Evolutionary conservation across 2,329 filamentous ascomycete genomes (phyloP).

Genomic region (Aspergillus oerlinghausenensis): DNA sequence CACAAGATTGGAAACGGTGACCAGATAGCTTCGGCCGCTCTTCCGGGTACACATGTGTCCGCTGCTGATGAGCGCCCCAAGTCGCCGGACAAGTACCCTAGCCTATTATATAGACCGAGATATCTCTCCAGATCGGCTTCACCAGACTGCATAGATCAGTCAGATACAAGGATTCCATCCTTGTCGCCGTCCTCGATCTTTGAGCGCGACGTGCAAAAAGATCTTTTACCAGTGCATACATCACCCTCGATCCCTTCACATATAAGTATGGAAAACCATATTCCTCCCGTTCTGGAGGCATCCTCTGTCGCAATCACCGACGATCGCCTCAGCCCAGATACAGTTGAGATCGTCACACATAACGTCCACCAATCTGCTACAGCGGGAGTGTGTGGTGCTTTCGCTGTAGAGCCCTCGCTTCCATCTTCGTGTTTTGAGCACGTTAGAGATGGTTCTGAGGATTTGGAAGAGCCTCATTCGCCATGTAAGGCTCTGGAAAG

Average conservation of each 20-base stretch:
- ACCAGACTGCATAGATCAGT: background rate
- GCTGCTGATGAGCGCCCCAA: background rate
- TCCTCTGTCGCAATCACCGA: conserved; percentile 91
- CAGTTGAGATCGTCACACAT: conserved; percentile 89
- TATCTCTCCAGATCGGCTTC: background rate
- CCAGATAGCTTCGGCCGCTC: background rate
- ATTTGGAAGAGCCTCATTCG: conserved; percentile 62
- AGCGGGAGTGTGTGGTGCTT: conserved; percentile 50
- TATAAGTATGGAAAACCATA: conserved; percentile 90
- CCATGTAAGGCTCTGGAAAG: conserved; percentile 75
- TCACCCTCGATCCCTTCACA: conserved; percentile 88
- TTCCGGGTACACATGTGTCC: background rate
- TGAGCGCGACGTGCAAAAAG: conserved; percentile 89
- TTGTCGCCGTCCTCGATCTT: conserved; percentile 84
- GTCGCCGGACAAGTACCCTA: background rate
- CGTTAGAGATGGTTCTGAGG: conserved; percentile 50
- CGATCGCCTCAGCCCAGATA: conserved; percentile 74
- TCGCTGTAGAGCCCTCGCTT: conserved; percentile 28
- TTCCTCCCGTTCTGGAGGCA: conserved; percentile 85
- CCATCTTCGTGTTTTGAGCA: conserved; percentile 46
- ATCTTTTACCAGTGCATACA: conserved; percentile 59
- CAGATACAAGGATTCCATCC: conserved; percentile 55
- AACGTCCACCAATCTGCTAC: conserved; percentile 75
- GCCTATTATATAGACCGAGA: background rate
- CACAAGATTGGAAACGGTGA: background rate